Evolutionary conservation across 1,284 basidiomycete species (phyloP).

Genomic region (Xanthoconium separans): DNA sequence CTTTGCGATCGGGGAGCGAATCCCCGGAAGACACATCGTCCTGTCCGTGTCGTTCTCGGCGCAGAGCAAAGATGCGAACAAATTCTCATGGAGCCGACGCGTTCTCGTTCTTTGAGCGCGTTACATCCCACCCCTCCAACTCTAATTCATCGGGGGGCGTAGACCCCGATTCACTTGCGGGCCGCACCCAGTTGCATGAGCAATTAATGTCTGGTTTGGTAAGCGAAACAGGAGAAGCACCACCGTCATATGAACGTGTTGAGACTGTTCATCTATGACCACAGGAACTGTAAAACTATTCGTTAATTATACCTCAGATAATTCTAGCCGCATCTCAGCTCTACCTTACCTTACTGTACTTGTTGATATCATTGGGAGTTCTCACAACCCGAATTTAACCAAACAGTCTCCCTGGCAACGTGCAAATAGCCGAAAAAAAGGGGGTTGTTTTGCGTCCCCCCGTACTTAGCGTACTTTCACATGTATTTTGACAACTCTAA

Average conservation of each 20-base stretch:
- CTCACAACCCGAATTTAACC: too few species aligned
- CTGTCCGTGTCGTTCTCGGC: slow-evolving; percentile 44
- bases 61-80: slow-evolving; percentile 4
- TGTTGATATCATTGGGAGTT: too few species aligned
- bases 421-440: too few species aligned
- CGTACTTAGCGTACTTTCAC: too few species aligned
- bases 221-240: slow-evolving; percentile 61
- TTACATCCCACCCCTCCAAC: slow-evolving; percentile 32
- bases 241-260: slow-evolving; percentile 53
- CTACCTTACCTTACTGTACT: too few species aligned
- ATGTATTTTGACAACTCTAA: too few species aligned
- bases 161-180: slow-evolving; percentile 34
- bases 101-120: slow-evolving; percentile 19
- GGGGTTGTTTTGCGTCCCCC: too few species aligned
- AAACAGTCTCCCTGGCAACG: too few species aligned
- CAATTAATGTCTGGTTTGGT: slow-evolving; percentile 63
- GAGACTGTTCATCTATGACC: background rate
- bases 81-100: background rate
- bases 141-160: slow-evolving; percentile 18
- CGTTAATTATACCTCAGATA: background rate
- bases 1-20: slow-evolving; percentile 32
- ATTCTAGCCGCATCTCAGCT: background rate
- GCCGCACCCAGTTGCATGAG: slow-evolving; percentile 51
- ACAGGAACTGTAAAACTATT: too few species aligned
- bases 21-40: slow-evolving; percentile 32